Conservation (phyloP, 345 rosid species). For the Gossypium rotundifolium region DNA sequence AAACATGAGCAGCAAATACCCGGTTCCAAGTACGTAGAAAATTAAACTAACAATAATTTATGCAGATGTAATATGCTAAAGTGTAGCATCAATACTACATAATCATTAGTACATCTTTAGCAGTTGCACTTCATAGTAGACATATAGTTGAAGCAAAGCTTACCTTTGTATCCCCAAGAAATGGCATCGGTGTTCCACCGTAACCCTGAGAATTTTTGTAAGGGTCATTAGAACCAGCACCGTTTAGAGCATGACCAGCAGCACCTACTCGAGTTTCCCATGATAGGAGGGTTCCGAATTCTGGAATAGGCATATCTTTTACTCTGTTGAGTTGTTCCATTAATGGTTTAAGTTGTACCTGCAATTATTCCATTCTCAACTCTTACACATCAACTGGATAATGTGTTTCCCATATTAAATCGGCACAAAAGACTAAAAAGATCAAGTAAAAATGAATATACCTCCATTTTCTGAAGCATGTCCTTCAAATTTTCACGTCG, state of each 20-base stretch:
- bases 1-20: neutral
- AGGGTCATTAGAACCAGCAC: constrained; percentile 60
- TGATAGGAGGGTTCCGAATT: constrained; percentile 63
- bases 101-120: neutral
- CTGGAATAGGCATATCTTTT: constrained; percentile 75
- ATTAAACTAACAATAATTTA: neutral
- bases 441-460: constrained; percentile 14
- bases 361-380: constrained; percentile 28
- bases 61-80: neutral
- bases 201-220: constrained; percentile 63
- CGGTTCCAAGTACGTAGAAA: neutral
- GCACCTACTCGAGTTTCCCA: constrained; percentile 91
- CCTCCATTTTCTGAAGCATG: constrained; percentile 81
- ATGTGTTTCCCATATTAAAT: neutral
- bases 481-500: constrained; percentile 73
- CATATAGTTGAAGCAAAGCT: neutral
- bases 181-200: constrained; percentile 85
- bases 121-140: constrained; percentile 15
- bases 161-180: constrained; percentile 88
- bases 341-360: constrained; percentile 74
- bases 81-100: neutral
- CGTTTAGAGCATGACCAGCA: constrained; percentile 56
- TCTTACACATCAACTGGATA: neutral
- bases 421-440: no score
- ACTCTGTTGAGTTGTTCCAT: constrained; percentile 70